Percentiles rank a stretch among this genome's conserved stretches.
Evolutionary conservation across 495 filamentous ascomycete genomes (phyloP).

Genomic region (Xylaria longipes): DNA sequence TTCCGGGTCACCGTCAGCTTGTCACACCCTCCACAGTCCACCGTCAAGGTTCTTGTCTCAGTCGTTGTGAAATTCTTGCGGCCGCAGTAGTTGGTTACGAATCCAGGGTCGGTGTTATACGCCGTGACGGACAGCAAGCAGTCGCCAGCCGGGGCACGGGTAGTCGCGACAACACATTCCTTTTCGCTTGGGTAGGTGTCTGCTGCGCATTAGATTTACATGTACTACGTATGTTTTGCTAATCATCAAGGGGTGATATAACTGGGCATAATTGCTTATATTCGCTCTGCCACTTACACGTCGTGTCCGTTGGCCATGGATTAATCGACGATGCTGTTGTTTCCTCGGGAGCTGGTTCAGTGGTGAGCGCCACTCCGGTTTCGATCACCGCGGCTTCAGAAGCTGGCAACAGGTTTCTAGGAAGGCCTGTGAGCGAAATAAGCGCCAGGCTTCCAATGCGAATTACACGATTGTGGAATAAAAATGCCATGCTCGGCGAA

Average conservation of each 20-base stretch:
- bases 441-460: background rate
- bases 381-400: conserved; percentile 1
- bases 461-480: background rate
- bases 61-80: background rate
- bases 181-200: conserved; percentile 3
- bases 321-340: conserved; percentile 6
- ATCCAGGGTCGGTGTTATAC: background rate
- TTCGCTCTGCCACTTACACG: background rate
- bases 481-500: background rate
- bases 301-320: conserved; percentile 13
- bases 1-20: background rate
- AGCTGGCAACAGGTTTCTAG: background rate
- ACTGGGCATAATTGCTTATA: background rate
- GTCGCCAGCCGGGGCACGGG: background rate
- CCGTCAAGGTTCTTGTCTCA: conserved; percentile 10
- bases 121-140: conserved; percentile 2
- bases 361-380: background rate
- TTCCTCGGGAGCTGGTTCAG: background rate
- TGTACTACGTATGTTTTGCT: too few relatives aligned
- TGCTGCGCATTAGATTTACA: background rate
- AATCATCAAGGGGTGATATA: background rate
- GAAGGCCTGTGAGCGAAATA: background rate
- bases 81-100: conserved; percentile 14
- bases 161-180: background rate
- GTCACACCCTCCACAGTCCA: conserved; percentile 17